A percentile compares a stretch with the other conserved stretches of the same genome.
Conservation (phyloP, 805 yeast species). For the Starmerella geochares region DNA sequence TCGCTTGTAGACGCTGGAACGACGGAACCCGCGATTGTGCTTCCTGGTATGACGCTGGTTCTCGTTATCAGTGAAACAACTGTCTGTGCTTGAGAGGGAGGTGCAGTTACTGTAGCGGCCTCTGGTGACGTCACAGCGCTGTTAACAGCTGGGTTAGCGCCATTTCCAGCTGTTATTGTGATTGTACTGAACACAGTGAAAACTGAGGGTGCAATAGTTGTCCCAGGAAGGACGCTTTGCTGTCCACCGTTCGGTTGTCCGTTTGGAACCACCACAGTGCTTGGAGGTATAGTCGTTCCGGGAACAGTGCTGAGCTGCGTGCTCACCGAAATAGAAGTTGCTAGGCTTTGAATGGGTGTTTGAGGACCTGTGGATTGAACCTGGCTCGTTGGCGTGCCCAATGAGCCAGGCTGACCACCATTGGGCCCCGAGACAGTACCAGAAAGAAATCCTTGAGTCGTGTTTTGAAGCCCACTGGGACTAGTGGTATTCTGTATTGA, state of each 20-base stretch:
- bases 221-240: slow-evolving; percentile 4
- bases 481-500: too few relatives aligned
- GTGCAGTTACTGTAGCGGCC: neutral
- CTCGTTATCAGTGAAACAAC: neutral
- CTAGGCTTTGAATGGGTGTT: too few relatives aligned
- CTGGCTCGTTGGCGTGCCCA: too few relatives aligned
- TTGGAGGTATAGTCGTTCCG: slow-evolving; percentile 15
- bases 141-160: neutral
- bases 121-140: neutral
- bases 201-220: slow-evolving; percentile 11
- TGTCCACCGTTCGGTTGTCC: slow-evolving; percentile 6
- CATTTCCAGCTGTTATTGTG: slow-evolving; percentile 5
- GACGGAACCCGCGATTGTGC: neutral
- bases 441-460: too few relatives aligned
- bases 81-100: too few relatives aligned
- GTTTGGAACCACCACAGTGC: slow-evolving; percentile 9
- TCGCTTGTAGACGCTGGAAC: slow-evolving; percentile 7
- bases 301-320: slow-evolving; percentile 21
- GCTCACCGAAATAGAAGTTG: slow-evolving; percentile 16
- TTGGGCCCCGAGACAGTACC: too few relatives aligned
- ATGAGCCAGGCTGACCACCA: too few relatives aligned
- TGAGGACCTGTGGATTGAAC: neutral
- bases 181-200: slow-evolving; percentile 11
- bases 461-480: too few relatives aligned
- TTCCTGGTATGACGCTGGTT: neutral